Evolutionary conservation across 495 filamentous ascomycete species (phyloP), one percentile per base, ranked within the genome.

Genomic region (Penicillium samsonianum): DNA sequence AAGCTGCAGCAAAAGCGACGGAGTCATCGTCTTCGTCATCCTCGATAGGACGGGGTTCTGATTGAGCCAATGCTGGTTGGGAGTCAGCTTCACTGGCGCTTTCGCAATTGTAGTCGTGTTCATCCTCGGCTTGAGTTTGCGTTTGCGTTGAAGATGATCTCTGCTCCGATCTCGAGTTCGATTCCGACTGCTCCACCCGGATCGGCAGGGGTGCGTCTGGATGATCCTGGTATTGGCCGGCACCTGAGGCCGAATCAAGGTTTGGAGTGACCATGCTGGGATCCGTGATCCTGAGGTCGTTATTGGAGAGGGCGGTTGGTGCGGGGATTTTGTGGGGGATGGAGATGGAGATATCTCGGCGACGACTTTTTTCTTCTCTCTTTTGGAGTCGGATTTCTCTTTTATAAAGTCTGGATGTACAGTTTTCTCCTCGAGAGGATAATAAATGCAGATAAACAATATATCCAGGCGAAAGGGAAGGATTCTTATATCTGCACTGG

Each of bases 171-270:
- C 30, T 41, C 38, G 41, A 23, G 20, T 25, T 22, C 1, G 33
- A 37, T 37, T 2, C 31, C 12, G 48, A 25, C 8, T 33, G 30
- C 12, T 38, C 5, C 48, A 23, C 46, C 28, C 43, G 31, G 41
- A 40, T 49, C 35, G 65, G 54, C 47, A 69, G 54, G 38, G 66
- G 64, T 33, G 66, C 64, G 23, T 69, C 66, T 16, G 67, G 61
- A 41, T 67, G 64, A n/a, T 67, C 55, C 43, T 50, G 51, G 11
- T 50, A 43, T 25, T 44, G 59, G 11, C 42, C 54, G 17, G 28
- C 5, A 9, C 4, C 8, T 35, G 41, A 46, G 43, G 50, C 37
- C 25, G 50, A 17, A 41, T 41, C 28, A 35, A 20, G 17, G 4
- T 48, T 35, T 33, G 41, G 14, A 17, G 38, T 20, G 12, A 10